Conservation (phyloP, 2,329 filamentous ascomycete genomes). For the Calonectria pseudoreteaudii region DNA sequence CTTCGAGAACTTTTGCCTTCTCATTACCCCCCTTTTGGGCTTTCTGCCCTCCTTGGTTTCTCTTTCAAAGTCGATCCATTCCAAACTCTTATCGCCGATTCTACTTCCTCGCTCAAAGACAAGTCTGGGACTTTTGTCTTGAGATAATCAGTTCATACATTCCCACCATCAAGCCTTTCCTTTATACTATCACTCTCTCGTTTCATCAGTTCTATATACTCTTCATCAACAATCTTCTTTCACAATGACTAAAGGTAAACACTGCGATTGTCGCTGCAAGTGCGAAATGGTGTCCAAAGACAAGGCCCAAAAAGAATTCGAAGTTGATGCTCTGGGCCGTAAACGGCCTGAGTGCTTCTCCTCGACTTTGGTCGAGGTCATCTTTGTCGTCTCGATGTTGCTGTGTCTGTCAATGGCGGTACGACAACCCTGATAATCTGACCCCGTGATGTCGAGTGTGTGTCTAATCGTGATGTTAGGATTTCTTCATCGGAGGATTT, state of each 20-base stretch:
- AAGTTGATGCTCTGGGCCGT: conserved; percentile 68
- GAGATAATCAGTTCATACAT: conserved; percentile 11
- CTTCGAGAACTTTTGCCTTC: conserved; percentile 1
- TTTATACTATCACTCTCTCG: neutral
- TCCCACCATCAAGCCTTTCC: neutral
- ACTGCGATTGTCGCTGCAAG: conserved; percentile 2
- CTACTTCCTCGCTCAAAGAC: neutral
- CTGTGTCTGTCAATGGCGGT: conserved; percentile 70
- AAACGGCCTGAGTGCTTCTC: conserved; percentile 67
- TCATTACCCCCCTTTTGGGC: neutral
- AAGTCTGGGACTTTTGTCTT: conserved; percentile 8
- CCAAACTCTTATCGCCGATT: conserved; percentile 3
- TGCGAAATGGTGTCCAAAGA: conserved; percentile 22
- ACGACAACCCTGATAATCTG: conserved; percentile 38
- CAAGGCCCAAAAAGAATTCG: conserved; percentile 34
- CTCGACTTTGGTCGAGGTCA: conserved; percentile 63
- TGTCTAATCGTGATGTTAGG: conserved; percentile 51
- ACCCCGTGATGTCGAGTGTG: neutral
- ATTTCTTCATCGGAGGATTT: conserved; percentile 82
- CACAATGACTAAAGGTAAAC: conserved; percentile 8
- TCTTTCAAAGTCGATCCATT: conserved; percentile 10
- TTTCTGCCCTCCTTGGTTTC: neutral
- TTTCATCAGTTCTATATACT: conserved; percentile 3
- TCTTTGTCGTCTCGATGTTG: conserved; percentile 70
- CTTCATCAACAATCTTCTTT: neutral